Conservation (phyloP, 2,329 filamentous ascomycete species). For the Aspergillus melleus region DNA sequence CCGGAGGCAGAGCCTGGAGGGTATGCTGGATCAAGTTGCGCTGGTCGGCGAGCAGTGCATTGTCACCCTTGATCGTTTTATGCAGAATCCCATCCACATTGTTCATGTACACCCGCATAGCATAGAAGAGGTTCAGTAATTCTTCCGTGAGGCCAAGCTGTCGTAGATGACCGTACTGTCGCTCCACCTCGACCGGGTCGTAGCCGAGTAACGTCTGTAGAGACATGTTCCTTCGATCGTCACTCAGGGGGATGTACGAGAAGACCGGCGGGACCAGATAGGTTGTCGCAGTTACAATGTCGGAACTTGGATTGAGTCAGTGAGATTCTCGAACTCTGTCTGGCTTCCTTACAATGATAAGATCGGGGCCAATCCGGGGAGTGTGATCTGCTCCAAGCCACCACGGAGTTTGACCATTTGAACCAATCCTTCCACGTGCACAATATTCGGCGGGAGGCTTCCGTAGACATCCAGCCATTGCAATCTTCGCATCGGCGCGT, state of each 20-base stretch:
- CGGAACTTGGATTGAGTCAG: slow-evolving; percentile 22
- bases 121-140: slow-evolving; percentile 33
- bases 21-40: slow-evolving; percentile 42
- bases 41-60: slow-evolving; percentile 34
- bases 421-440: slow-evolving; percentile 36
- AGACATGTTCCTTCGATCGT: slow-evolving; percentile 16
- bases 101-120: slow-evolving; percentile 32
- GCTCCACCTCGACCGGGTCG: slow-evolving; percentile 24
- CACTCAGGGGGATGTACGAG: slow-evolving; percentile 27
- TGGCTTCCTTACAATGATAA: slow-evolving; percentile 37
- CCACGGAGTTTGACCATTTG: slow-evolving; percentile 39
- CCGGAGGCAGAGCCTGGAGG: slow-evolving; percentile 33
- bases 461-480: slow-evolving; percentile 42
- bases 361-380: slow-evolving; percentile 38
- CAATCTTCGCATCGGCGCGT: slow-evolving; percentile 34
- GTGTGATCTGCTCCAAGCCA: slow-evolving; percentile 35
- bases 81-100: slow-evolving; percentile 27
- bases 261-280: slow-evolving; percentile 26
- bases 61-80: slow-evolving; percentile 16
- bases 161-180: slow-evolving; percentile 23
- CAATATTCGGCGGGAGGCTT: slow-evolving; percentile 33
- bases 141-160: slow-evolving; percentile 28
- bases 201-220: slow-evolving; percentile 30
- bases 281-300: slow-evolving; percentile 27
- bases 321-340: background rate